Conservation (phyloP, 2,329 filamentous ascomycete species). For the Ilyonectria destructans region DNA sequence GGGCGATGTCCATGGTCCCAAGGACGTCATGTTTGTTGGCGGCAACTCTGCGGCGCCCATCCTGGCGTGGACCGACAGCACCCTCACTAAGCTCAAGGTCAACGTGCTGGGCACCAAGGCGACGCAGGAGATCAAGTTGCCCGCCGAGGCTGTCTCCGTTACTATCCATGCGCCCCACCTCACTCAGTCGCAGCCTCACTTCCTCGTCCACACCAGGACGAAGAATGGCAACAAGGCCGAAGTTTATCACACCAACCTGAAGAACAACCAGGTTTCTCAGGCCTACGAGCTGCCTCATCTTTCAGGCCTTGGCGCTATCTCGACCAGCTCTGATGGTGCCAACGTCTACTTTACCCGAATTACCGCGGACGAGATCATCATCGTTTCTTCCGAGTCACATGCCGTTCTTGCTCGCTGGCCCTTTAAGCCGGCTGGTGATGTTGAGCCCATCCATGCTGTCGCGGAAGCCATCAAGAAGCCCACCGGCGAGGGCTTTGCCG, state of each 20-base stretch:
- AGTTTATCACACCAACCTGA: constrained; percentile 86
- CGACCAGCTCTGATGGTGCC: constrained; percentile 82
- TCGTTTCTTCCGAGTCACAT: constrained; percentile 84
- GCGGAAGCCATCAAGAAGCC: constrained; percentile 86
- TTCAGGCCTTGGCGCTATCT: constrained; percentile 81
- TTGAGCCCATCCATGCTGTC: constrained; percentile 76
- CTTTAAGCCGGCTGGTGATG: constrained; percentile 62
- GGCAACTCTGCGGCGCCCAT: constrained; percentile 83
- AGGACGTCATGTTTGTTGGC: constrained; percentile 82
- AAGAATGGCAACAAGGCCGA: constrained; percentile 83
- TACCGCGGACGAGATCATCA: constrained; percentile 80
- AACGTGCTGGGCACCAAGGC: constrained; percentile 78
- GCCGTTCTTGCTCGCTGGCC: constrained; percentile 84
- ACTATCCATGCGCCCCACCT: constrained; percentile 83
- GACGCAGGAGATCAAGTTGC: constrained; percentile 69
- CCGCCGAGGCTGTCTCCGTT: constrained; percentile 65
- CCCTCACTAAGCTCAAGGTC: constrained; percentile 75
- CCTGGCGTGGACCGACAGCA: constrained; percentile 81
- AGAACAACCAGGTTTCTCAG: constrained; percentile 78
- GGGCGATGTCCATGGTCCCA: constrained; percentile 76
- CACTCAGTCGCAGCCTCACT: constrained; percentile 82
- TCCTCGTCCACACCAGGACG: constrained; percentile 87
- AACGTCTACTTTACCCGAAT: constrained; percentile 93
- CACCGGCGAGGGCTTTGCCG: constrained; percentile 78
- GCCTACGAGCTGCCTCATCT: constrained; percentile 85